These are phyloP conservation scores for Tagetes erecta DNA, from an alignment of 129 eudicot genomes.

Conservation along the genomic window DNA sequence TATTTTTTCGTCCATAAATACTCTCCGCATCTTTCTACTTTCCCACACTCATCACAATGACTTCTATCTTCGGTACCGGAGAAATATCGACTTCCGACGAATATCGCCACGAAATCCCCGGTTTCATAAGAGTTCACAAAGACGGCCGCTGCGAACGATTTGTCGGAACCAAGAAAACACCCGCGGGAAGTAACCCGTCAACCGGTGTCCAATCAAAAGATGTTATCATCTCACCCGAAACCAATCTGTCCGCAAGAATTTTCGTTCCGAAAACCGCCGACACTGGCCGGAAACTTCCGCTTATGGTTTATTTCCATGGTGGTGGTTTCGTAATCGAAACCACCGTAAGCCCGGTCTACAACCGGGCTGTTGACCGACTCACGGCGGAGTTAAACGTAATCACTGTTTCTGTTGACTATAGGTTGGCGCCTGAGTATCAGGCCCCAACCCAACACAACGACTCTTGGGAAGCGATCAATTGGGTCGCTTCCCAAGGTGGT, in stretches of 20 bases:
- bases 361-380: slow-evolving; percentile 12
- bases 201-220: slow-evolving; percentile 41
- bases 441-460: slow-evolving; percentile 27
- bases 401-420: slow-evolving; percentile 32
- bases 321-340: slow-evolving; percentile 34
- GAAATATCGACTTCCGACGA: neutral
- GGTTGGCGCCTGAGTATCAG: slow-evolving; percentile 31
- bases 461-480: slow-evolving; percentile 29
- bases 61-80: neutral
- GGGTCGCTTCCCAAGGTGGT: slow-evolving; percentile 20
- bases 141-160: slow-evolving; percentile 32
- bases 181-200: slow-evolving; percentile 23
- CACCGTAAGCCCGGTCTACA: slow-evolving; percentile 22
- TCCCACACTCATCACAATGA: neutral
- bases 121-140: slow-evolving; percentile 36
- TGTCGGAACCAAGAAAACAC: slow-evolving; percentile 3
- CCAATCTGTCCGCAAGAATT: slow-evolving; percentile 2
- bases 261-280: slow-evolving; percentile 18
- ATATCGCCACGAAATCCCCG: neutral
- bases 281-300: slow-evolving; percentile 14
- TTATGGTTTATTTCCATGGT: slow-evolving; percentile 38
- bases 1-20: neutral
- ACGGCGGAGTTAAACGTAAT: slow-evolving; percentile 10
- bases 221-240: slow-evolving; percentile 19
- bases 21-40: neutral